phyloP scores from a whole-genome alignment of 139 green algal genomes.

The Picochlorum sp. region DNA sequence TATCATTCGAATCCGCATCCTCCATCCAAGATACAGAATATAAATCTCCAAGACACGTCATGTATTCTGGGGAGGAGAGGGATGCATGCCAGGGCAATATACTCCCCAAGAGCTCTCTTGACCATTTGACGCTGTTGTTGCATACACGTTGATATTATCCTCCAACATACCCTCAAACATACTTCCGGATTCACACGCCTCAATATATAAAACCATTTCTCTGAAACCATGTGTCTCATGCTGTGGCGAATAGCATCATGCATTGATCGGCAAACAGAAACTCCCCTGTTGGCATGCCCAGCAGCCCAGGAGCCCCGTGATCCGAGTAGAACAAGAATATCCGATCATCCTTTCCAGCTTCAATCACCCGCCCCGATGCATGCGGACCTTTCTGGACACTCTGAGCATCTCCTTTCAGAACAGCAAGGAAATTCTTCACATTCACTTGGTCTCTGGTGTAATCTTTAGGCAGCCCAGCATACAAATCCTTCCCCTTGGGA shows the following conservation, averaged over 20 bases:
- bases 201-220: conserved; percentile 83
- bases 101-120: conserved; percentile 83
- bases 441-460: conserved; percentile 79
- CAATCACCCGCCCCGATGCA: background rate
- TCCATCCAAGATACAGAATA: conserved; percentile 93
- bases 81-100: conserved; percentile 58
- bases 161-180: conserved; percentile 84
- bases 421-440: conserved; percentile 68
- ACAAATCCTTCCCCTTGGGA: conserved; percentile 76
- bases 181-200: conserved; percentile 86
- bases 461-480: conserved; percentile 70
- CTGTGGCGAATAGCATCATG: conserved; percentile 40
- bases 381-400: no score
- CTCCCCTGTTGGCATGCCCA: conserved; percentile 80
- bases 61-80: conserved; percentile 43
- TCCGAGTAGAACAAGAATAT: conserved; percentile 77
- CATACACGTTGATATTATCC: conserved; percentile 50
- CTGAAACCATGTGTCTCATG: conserved; percentile 50
- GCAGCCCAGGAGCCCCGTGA: conserved; percentile 60
- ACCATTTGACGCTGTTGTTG: conserved; percentile 80
- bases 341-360: conserved; percentile 38
- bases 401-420: conserved; percentile 61
- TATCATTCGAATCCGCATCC: conserved; percentile 65
- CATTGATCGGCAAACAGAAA: conserved; percentile 89
- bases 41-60: conserved; percentile 91